Percentiles rank a stretch among this genome's conserved stretches.
phyloP scores from a whole-genome alignment of 768 basidiomycete genomes.

The Roridomyces roridus region DNA sequence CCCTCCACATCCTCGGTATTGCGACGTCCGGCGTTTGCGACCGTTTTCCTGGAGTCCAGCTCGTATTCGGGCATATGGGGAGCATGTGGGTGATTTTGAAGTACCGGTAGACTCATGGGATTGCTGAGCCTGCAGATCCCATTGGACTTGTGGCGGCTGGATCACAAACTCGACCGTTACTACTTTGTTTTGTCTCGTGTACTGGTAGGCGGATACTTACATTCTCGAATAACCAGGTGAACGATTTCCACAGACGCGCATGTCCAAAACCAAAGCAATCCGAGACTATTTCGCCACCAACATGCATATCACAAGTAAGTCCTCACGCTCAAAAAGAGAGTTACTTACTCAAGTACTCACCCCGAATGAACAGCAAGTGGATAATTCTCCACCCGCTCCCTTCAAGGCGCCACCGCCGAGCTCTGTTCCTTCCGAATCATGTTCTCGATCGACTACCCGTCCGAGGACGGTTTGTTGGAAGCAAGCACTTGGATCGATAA shows the following conservation, averaged over 20 bases:
- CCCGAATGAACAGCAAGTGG: conserved; percentile 10
- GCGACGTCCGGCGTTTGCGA: conserved; percentile 26
- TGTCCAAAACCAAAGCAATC: conserved; percentile 23
- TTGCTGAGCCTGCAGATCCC: conserved; percentile 12
- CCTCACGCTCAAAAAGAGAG: not conserved
- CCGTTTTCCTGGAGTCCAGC: conserved; percentile 21
- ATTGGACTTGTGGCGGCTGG: conserved; percentile 25
- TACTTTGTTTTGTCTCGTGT: not conserved
- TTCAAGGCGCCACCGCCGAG: conserved; percentile 22
- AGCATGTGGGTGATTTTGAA: not conserved
- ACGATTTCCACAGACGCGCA: conserved; percentile 23
- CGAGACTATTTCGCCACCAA: conserved; percentile 27
- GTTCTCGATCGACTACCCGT: conserved; percentile 28
- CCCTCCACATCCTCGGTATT: conserved; percentile 26
- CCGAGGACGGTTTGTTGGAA: conserved; percentile 26
- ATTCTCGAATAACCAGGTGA: conserved; percentile 2
- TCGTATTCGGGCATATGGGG: not conserved
- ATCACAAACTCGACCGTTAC: conserved; percentile 18
- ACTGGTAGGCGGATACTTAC: not conserved
- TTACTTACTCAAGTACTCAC: not conserved
- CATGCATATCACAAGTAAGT: conserved; percentile 27
- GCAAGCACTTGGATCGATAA: conserved; percentile 25
- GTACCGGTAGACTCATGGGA: not conserved
- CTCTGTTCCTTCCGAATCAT: conserved; percentile 18
- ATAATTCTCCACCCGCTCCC: conserved; percentile 20